These are phyloP conservation scores for Picochlorum sp. DNA, from an alignment of 139 green algal species.

Conservation along the genomic window DNA sequence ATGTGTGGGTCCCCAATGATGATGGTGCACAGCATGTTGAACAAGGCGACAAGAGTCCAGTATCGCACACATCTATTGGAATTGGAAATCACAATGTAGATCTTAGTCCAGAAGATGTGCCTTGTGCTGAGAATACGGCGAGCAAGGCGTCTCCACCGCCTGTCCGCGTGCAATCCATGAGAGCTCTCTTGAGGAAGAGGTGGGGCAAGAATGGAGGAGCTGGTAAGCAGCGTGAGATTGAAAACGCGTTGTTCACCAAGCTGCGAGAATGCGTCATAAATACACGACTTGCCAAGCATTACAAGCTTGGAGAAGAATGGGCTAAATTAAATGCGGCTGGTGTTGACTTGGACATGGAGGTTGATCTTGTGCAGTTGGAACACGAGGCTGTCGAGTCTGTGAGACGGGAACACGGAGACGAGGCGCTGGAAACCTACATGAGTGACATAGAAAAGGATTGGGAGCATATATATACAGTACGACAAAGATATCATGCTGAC, in stretches of 20 bases:
- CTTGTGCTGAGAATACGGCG: not conserved
- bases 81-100: not conserved
- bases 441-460: constrained; percentile 25
- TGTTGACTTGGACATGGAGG: constrained; percentile 12
- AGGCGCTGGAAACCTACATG: constrained; percentile 3
- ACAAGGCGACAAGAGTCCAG: too few relatives aligned
- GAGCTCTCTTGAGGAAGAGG: too few relatives aligned
- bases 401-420: not conserved
- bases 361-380: not conserved
- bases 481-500: constrained; percentile 9
- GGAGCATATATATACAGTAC: constrained; percentile 25
- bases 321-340: constrained; percentile 24
- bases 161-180: not conserved
- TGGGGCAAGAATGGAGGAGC: not conserved
- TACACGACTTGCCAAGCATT: constrained; percentile 16
- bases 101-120: not conserved
- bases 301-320: constrained; percentile 22
- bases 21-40: too few relatives aligned
- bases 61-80: too few relatives aligned
- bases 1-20: too few relatives aligned
- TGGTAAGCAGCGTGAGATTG: not conserved
- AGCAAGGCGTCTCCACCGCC: not conserved
- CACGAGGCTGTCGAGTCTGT: not conserved
- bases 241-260: constrained; percentile 1
- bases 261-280: constrained; percentile 28